phyloP scores from a whole-genome alignment of 352 stramenopile species.

The Globisporangium paroecandrum region DNA sequence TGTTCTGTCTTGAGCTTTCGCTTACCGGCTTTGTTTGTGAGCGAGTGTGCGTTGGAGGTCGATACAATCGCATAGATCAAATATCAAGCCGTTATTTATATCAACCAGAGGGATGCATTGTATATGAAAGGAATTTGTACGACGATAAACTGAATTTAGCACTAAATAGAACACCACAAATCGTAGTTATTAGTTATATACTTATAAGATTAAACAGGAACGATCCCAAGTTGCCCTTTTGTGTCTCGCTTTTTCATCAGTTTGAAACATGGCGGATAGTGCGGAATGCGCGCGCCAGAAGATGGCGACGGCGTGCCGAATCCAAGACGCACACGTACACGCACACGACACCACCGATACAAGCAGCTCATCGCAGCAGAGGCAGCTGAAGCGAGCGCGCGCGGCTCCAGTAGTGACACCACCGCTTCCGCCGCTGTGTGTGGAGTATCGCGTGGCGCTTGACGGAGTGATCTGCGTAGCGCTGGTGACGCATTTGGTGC shows the following conservation, averaged over 20 bases:
- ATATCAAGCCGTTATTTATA: neutral
- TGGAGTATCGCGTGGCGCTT: slow-evolving; percentile 44
- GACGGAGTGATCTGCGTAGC: slow-evolving; percentile 37
- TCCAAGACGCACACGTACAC: neutral
- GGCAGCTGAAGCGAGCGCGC: neutral
- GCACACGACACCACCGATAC: neutral
- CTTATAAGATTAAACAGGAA: neutral
- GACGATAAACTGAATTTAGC: neutral
- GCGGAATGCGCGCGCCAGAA: slow-evolving; percentile 6
- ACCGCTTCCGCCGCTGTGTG: slow-evolving; percentile 16
- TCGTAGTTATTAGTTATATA: neutral
- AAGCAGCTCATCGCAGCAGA: neutral
- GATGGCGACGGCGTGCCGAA: slow-evolving; percentile 5
- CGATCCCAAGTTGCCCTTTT: neutral
- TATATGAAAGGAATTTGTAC: neutral
- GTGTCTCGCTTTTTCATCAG: neutral
- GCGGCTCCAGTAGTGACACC: neutral
- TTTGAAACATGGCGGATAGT: slow-evolving; percentile 3
- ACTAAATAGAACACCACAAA: neutral
- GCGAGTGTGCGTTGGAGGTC: neutral
- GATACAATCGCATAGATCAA: neutral
- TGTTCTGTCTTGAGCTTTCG: neutral
- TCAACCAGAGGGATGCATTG: neutral
- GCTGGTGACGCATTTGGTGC: slow-evolving; percentile 36
- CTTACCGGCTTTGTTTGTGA: neutral